phyloP scores from a whole-genome alignment of 495 filamentous ascomycete genomes.

The Venustampulla echinocandica region DNA sequence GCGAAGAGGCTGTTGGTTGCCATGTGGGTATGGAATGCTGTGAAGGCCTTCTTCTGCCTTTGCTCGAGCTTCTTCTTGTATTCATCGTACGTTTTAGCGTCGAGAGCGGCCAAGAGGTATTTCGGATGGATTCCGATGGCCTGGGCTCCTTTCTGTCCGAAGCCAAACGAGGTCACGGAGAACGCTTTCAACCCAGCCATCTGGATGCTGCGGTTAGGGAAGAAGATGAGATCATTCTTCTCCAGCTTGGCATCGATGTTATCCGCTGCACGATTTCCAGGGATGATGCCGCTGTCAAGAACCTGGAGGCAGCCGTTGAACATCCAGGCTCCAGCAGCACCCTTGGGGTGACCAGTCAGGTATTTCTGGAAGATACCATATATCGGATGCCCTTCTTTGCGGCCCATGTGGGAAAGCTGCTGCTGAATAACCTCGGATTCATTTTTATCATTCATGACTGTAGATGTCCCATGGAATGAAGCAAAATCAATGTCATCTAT shows the following conservation, averaged over 20 bases:
- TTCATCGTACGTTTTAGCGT: constrained; percentile 67
- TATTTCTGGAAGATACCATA: constrained; percentile 98
- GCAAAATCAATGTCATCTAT: constrained; percentile 86
- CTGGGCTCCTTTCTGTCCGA: constrained; percentile 98
- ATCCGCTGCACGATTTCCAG: constrained; percentile 93
- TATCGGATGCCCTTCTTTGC: constrained; percentile 92
- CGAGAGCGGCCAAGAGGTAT: constrained; percentile 92
- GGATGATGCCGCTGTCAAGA: constrained; percentile 81
- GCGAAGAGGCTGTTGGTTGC: constrained; percentile 97
- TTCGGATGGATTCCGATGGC: constrained; percentile 93
- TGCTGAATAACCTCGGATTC: constrained; percentile 93
- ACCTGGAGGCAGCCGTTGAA: constrained; percentile 94
- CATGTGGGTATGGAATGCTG: constrained; percentile 93
- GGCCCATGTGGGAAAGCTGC: constrained; percentile 86
- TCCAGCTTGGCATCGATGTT: constrained; percentile 91
- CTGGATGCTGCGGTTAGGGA: constrained; percentile 89
- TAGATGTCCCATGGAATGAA: constrained; percentile 97
- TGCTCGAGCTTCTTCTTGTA: constrained; percentile 85
- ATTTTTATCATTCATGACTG: constrained; percentile 97
- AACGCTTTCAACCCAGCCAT: constrained; percentile 98
- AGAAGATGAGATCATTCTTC: constrained; percentile 94
- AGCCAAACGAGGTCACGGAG: constrained; percentile 97
- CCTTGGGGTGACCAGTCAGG: constrained; percentile 95
- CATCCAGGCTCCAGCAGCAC: constrained; percentile 98
- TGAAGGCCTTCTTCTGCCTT: constrained; percentile 95